Evolutionary conservation across 305 asterid genomes (phyloP).

Genomic region (Rubia occidens): DNA sequence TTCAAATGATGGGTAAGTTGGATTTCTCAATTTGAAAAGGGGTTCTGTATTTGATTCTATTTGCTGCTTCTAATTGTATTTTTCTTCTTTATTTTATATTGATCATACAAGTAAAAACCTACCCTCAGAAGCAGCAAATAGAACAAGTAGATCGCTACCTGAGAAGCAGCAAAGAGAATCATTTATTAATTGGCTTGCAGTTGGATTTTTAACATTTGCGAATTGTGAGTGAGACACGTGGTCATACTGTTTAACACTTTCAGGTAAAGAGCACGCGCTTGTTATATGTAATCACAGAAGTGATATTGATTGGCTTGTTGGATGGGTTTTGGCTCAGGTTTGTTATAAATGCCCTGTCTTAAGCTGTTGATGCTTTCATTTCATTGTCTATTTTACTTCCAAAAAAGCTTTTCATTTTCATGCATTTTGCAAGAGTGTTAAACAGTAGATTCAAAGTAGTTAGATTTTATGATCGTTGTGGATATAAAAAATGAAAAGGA

Average conservation of each 20-base stretch:
- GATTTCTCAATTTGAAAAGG: neutral
- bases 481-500: no score
- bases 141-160: neutral
- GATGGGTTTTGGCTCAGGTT: slow-evolving; percentile 98
- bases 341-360: slow-evolving; percentile 11
- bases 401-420: neutral
- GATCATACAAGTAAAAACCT: neutral
- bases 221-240: slow-evolving; percentile 4
- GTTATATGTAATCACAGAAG: slow-evolving; percentile 75
- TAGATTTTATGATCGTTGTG: neutral
- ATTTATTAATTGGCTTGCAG: neutral
- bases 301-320: slow-evolving; percentile 94
- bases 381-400: neutral
- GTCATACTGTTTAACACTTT: slow-evolving; percentile 22
- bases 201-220: neutral
- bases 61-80: neutral
- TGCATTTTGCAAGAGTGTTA: slow-evolving; percentile 4
- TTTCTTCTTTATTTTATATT: neutral
- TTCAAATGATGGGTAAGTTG: slow-evolving; percentile 52
- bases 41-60: neutral
- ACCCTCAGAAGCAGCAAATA: neutral
- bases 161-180: neutral
- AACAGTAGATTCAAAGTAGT: neutral
- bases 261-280: slow-evolving; percentile 94
- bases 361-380: neutral